Conservation (phyloP, 192 early-diverging fungal species). For the Linnemannia hyalina region DNA sequence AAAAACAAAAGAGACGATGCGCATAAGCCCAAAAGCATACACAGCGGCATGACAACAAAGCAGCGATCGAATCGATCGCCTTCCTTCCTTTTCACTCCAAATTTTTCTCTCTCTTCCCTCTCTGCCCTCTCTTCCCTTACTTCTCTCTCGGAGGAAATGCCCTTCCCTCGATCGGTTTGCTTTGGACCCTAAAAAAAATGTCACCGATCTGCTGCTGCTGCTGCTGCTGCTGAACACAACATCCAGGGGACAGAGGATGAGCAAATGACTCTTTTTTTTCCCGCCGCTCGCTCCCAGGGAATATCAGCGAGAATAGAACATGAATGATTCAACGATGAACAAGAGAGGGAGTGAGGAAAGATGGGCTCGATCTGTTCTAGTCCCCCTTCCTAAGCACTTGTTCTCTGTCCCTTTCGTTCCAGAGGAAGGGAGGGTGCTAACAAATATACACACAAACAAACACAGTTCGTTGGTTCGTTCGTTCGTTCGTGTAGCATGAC, state of each 20-base stretch:
- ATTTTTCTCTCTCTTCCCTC: background rate
- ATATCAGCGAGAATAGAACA: background rate
- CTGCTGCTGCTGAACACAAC: background rate
- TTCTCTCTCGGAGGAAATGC: background rate
- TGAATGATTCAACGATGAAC: background rate
- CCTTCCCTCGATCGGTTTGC: background rate
- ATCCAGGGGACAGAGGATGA: background rate
- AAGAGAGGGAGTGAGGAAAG: background rate
- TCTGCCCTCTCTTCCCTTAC: background rate
- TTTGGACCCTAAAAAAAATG: background rate
- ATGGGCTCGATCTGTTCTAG: background rate
- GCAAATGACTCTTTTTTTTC: background rate
- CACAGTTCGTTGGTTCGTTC: background rate
- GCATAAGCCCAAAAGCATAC: background rate
- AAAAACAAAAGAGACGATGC: too few species aligned
- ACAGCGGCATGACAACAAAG: background rate
- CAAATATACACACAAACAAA: background rate
- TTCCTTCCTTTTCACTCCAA: background rate
- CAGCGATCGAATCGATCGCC: background rate
- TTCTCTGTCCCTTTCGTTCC: background rate
- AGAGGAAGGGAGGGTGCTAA: background rate
- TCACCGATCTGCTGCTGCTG: background rate
- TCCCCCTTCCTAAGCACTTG: background rate
- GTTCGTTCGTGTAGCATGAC: constrained; percentile 11
- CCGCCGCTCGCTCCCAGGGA: background rate